Evolutionary conservation across 495 filamentous ascomycete genomes (phyloP), one percentile per base, ranked within the genome.

Genomic region (Apiosordaria backusii): DNA sequence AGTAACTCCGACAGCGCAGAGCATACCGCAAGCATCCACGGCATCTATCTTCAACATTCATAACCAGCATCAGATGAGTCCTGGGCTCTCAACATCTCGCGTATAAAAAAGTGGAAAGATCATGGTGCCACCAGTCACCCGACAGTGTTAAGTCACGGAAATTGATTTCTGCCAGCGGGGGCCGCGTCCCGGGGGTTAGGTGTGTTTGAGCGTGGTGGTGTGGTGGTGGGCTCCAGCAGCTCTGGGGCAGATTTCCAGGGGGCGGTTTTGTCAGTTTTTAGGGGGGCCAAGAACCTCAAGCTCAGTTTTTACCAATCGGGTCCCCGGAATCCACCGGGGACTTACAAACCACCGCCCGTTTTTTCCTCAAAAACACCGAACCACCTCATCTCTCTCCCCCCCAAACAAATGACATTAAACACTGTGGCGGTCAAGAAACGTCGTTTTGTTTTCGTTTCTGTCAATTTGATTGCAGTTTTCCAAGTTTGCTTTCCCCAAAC

Each of bases 81-180:
- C n/a, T n/a, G n/a, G n/a, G n/a, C n/a, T n/a, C n/a, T n/a, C n/a
- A n/a, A n/a, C n/a, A n/a, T n/a, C n/a, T 59, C 23, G 19, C 18
- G n/a, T 59, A 55, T 19, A 55, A 27, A 2, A 29, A 61, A 29
- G 59, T 61, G 59, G 35, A 45, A 45, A 45, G 35, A 45, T 15
- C 35, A 45, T 45, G 9, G 59, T 61, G 23, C 59, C 59, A 61
- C 45, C 59, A 13, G 59, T 61, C 59, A 40, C 16, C 26, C 59
- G 59, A 61, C 59, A 9, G 59, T 23, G 59, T 61, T 21, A n/a
- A 45, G 59, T 7, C 3, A 27, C 58, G 58, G 58, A 60, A 60
- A 60, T 60, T 60, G 58, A n/a, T n/a, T n/a, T n/a, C n/a, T n/a
- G n/a, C n/a, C n/a, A n/a, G n/a, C n/a, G n/a, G n/a, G n/a, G n/a